Base-by-base conservation (phyloP, 768 basidiomycete genomes). In the Kwoniella pini region DNA sequence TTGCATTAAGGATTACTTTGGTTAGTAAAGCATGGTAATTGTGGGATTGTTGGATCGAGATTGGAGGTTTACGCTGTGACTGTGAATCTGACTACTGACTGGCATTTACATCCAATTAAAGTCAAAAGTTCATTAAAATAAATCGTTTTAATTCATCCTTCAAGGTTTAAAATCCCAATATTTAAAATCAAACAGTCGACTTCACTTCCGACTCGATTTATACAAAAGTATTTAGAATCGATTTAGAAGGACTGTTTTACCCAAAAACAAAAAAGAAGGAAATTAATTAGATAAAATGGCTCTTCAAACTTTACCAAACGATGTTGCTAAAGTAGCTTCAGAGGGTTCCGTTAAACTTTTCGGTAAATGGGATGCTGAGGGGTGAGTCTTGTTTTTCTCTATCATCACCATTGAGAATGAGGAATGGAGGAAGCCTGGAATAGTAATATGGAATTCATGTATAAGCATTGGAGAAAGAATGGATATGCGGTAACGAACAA, bases 331-430 rank as follows among this genome's bases (percentile, higher is more conserved):
- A 65, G 77, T 80, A 66, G 77, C 79, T 59, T 74, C 79, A 70
- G 79, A 79, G 69, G 79, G 78, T 46, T 72, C 74, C 62, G 86
- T 98, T 77, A 96, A 95, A 82, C 87, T 99, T 65, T 99, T 99
- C 79, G 93, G 92, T 77, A 94, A 94, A 84, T 99, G 96, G 96
- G 94, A 97, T 58, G 89, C 92, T 65, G 88, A 91, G 78, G 93
- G 92, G 94, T 96, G 84, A 81, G 91, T 84, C 28, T 58, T 52
- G 54, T 49, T 58, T 42, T 30, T 17, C 17, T 15, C 42, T 5
- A 31, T 50, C 9, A 19, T 28, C 45, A 19, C n/a, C 0, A 46
- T 19, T 4, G 15, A 28, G 13, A 11, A n/a, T n/a, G 17, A 50
- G 30, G 11, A 19, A 13, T 30, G 48, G 31, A 53, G 15, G n/a